Percentiles rank a stretch among this genome's conserved stretches.
These are phyloP conservation scores for Geotrichum aggregatum DNA, from an alignment of 1,139 yeast genomes.

Conservation along the genomic window DNA sequence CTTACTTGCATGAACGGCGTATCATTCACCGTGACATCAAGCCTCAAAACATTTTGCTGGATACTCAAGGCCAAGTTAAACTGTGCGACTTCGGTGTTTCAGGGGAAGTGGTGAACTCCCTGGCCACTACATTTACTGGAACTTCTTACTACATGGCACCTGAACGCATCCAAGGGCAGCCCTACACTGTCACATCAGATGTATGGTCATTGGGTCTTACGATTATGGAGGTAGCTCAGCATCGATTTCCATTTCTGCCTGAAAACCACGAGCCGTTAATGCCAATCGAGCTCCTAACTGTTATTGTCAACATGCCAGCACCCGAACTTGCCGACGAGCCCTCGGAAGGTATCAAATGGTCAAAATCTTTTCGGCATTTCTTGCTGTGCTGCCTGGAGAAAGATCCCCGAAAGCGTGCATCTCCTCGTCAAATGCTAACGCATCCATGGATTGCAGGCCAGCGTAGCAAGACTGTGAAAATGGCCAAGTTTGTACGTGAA, in stretches of 20 bases:
- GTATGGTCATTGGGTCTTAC: conserved; percentile 96
- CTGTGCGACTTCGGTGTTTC: conserved; percentile 98
- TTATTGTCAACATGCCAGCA: conserved; percentile 72
- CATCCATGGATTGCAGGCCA: conserved; percentile 92
- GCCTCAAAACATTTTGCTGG: conserved; percentile 84
- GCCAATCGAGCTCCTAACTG: conserved; percentile 81
- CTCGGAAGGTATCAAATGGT: conserved; percentile 72
- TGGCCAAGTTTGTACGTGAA: conserved; percentile 78
- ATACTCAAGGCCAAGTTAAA: conserved; percentile 73
- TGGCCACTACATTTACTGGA: conserved; percentile 95
- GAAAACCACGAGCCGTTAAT: conserved; percentile 50
- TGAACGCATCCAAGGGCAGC: conserved; percentile 90
- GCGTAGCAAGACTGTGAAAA: conserved; percentile 62
- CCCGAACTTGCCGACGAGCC: conserved; percentile 78
- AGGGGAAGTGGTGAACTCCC: conserved; percentile 90
- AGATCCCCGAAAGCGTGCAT: conserved; percentile 74
- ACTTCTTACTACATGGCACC: conserved; percentile 99
- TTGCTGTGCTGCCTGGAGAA: conserved; percentile 76
- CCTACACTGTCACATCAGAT: conserved; percentile 90
- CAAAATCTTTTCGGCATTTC: conserved; percentile 76
- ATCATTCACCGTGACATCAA: conserved; percentile 88
- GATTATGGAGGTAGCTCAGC: conserved; percentile 84
- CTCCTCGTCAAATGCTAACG: conserved; percentile 84
- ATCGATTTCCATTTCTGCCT: conserved; percentile 67
- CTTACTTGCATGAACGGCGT: conserved; percentile 79